phyloP scores from a whole-genome alignment of 768 basidiomycete genomes.

The Boletus bicolor region DNA sequence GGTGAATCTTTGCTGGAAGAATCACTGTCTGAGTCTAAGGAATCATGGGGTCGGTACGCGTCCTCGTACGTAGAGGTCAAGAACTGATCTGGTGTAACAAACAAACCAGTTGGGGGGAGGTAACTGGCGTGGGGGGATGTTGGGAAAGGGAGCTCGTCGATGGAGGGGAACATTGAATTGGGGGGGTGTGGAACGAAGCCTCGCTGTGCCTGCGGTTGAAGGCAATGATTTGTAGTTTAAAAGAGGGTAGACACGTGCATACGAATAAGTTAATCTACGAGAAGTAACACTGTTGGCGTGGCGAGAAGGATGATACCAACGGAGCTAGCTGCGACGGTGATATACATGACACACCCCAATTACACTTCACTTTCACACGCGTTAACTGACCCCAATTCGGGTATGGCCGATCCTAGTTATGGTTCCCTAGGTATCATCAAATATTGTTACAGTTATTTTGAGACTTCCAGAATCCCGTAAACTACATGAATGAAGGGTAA shows the following conservation, averaged over 20 bases:
- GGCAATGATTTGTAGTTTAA: conserved; percentile 11
- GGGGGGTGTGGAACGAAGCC: neutral
- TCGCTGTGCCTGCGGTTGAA: no score
- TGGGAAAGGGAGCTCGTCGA: neutral
- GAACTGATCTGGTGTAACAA: neutral
- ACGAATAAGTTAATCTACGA: conserved; percentile 1
- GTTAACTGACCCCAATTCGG: no score
- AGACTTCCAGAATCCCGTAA: no score
- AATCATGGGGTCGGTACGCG: neutral
- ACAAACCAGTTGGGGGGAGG: neutral
- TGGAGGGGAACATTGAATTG: neutral
- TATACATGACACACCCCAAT: no score
- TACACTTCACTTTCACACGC: neutral
- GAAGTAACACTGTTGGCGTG: neutral
- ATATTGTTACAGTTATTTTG: no score
- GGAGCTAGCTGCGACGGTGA: no score
- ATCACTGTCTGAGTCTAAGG: conserved; percentile 14
- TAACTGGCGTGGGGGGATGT: neutral
- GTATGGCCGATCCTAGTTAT: no score
- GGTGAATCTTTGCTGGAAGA: conserved; percentile 8
- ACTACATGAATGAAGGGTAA: no score
- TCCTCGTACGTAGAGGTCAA: neutral
- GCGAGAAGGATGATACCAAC: neutral
- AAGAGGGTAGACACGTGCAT: conserved; percentile 1
- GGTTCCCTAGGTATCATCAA: no score